phyloP scores from a whole-genome alignment of 192 early-diverging fungal species.

The Spinellus fusiger region DNA sequence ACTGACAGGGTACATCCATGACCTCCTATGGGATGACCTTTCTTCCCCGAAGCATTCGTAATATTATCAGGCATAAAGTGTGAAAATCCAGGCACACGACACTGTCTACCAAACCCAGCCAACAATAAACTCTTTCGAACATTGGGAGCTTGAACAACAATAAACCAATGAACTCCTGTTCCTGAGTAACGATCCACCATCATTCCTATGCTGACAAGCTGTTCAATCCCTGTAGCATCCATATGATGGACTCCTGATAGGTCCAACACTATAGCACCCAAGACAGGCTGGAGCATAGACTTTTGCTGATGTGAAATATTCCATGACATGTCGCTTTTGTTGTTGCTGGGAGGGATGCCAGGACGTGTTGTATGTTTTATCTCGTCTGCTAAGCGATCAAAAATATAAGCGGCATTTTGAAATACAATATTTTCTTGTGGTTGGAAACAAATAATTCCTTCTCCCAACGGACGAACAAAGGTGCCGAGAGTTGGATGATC shows the following conservation, averaged over 20 bases:
- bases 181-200: slow-evolving; percentile 21
- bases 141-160: slow-evolving; percentile 6
- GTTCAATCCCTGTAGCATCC: slow-evolving; percentile 77
- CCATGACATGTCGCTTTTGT: slow-evolving; percentile 14
- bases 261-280: slow-evolving; percentile 77
- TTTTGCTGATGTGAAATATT: slow-evolving; percentile 36
- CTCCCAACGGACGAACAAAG: slow-evolving; percentile 19
- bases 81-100: neutral
- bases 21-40: neutral
- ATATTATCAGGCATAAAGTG: slow-evolving; percentile 9
- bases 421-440: slow-evolving; percentile 61
- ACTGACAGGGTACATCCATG: slow-evolving; percentile 2
- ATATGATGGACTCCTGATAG: slow-evolving; percentile 71
- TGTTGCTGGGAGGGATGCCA: slow-evolving; percentile 6
- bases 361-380: slow-evolving; percentile 21
- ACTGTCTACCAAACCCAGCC: slow-evolving; percentile 25
- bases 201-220: slow-evolving; percentile 57
- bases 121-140: slow-evolving; percentile 15
- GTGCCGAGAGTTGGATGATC: slow-evolving; percentile 2
- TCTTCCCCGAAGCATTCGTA: neutral
- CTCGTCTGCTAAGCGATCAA: slow-evolving; percentile 42
- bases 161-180: slow-evolving; percentile 14
- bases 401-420: slow-evolving; percentile 59
- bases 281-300: slow-evolving; percentile 36
- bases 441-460: slow-evolving; percentile 68